A percentile compares a stretch with the other conserved stretches of the same genome.
Evolutionary conservation across 1,284 basidiomycete species (phyloP).

Genomic region (Boletus semigastroideus): DNA sequence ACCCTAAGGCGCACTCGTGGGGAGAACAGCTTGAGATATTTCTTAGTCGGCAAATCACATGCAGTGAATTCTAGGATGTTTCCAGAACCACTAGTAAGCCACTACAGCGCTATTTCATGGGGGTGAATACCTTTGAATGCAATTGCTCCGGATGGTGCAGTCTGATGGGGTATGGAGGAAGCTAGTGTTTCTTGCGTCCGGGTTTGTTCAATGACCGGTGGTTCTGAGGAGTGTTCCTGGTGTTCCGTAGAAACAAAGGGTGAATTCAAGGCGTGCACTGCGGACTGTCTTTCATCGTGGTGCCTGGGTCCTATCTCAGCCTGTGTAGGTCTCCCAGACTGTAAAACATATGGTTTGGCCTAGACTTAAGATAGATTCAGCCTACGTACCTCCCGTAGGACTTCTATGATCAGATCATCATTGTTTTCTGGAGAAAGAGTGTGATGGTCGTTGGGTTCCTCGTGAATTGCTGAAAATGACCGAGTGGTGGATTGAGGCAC

Average conservation of each 20-base stretch:
- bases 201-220: neutral
- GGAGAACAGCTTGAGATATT: neutral
- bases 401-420: neutral
- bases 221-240: neutral
- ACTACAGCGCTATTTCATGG: neutral
- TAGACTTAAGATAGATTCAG: neutral
- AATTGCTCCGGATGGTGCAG: neutral
- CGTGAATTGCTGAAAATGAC: neutral
- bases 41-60: neutral
- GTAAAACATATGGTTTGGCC: neutral
- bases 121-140: neutral
- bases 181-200: neutral
- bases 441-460: neutral
- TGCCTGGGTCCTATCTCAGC: neutral
- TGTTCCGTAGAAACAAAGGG: neutral
- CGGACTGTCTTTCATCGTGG: too few relatives aligned
- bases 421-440: neutral
- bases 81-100: neutral
- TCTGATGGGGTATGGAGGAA: neutral
- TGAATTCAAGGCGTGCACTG: too few relatives aligned
- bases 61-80: neutral
- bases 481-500: neutral
- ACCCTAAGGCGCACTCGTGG: neutral
- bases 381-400: neutral
- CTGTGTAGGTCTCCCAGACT: neutral